Conservation (phyloP, 2,329 filamentous ascomycete genomes). For the Gnomoniopsis smithogilvyi region DNA sequence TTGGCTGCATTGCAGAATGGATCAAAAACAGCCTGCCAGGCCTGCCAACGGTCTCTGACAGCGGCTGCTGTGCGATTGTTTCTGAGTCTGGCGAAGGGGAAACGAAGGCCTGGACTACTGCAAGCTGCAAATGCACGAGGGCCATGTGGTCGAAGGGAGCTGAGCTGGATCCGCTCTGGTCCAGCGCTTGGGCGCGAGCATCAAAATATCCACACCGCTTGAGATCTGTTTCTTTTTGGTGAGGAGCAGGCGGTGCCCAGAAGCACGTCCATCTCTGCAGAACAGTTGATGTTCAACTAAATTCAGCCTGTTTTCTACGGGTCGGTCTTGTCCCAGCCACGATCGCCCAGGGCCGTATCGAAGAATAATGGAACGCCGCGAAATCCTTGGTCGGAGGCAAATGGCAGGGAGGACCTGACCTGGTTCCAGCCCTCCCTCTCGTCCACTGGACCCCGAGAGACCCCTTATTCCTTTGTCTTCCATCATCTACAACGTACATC, state of each 20-base stretch:
- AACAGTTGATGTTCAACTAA: too few relatives aligned
- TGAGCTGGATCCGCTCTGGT: background rate
- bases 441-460: background rate
- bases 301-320: too few relatives aligned
- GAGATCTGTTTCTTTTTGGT: too few relatives aligned
- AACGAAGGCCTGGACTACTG: background rate
- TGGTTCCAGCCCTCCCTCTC: background rate
- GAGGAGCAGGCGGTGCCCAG: too few relatives aligned
- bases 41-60: conserved; percentile 10
- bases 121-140: background rate
- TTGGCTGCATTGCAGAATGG: too few relatives aligned
- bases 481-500: background rate
- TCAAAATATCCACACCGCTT: background rate
- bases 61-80: conserved; percentile 9
- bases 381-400: background rate
- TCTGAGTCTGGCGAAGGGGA: too few relatives aligned
- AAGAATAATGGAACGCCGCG: background rate
- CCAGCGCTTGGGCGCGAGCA: conserved; percentile 1
- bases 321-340: too few relatives aligned
- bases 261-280: too few relatives aligned
- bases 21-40: too few relatives aligned
- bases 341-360: too few relatives aligned
- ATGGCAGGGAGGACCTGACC: background rate
- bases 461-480: background rate
- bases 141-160: background rate